Base-by-base conservation (phyloP, 2,329 filamentous ascomycete species). In the Cladophialophora carrionii region DNA sequence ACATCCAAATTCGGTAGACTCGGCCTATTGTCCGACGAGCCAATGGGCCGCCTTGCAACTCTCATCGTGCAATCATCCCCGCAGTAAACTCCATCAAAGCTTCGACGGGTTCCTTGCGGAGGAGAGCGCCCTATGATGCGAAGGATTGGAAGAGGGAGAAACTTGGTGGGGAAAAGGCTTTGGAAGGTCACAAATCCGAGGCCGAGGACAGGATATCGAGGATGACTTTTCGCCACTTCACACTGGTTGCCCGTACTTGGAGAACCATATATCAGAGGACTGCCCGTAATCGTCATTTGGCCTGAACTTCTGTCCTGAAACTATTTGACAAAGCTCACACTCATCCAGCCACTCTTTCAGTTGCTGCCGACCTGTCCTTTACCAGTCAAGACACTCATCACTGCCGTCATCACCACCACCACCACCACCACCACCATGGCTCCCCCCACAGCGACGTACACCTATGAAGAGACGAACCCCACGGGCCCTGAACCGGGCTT, bases 361-460 rank as follows among this genome's bases (percentile, higher is more conserved):
- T 24, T 4, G 22, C 24, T 26, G 20, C 10, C 20, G 14, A 14
- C 20, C 29, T 31, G 3, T 53, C 51, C 26, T 53, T n/a, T 14
- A 7, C 24, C 6, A n/a, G 20, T 24, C 20, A 53, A 26, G 14
- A 12, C 9, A 51, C 24, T 26, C 14, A 29, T 20, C 17, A n/a
- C 43, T 22, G n/a, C n/a, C n/a, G n/a, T n/a, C n/a, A n/a, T n/a
- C n/a, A n/a, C n/a, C n/a, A n/a, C 48, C 14, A 52, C 17, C 26
- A 32, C n/a, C 24, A 4, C 24, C n/a, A 34, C 12, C 52, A 54
- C 31, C 37, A 59, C 54, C 54, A 69, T 60, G 64, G 63, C 63
- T 20, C 63, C 63, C 52, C 63, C 63, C 22, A 61, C 63, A 4
- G 63, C 63, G 41, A 65, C 63, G 9, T 65, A 65, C 41, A 65